Percentiles rank a stretch among this genome's conserved stretches.
These are phyloP conservation scores for Haberlea rhodopensis DNA, from an alignment of 257 asterid genomes.

Conservation along the genomic window DNA sequence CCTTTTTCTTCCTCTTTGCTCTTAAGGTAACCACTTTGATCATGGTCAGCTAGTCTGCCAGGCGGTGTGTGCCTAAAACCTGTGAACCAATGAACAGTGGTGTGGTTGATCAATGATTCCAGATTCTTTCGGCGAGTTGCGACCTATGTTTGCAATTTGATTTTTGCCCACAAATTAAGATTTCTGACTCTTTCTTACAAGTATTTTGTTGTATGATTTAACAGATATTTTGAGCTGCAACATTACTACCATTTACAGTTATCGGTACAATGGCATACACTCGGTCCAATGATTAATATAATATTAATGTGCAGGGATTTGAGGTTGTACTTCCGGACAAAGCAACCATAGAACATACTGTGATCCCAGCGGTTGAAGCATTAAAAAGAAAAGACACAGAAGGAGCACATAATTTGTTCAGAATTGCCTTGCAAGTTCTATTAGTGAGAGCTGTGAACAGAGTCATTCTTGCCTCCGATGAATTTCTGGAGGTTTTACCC, in stretches of 20 bases:
- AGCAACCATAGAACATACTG: conserved; percentile 58
- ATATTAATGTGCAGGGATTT: conserved; percentile 53
- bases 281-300: not conserved
- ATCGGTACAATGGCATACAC: not conserved
- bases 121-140: not conserved
- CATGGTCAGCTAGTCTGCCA: not conserved
- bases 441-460: conserved; percentile 63
- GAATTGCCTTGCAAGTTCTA: conserved; percentile 64
- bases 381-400: conserved; percentile 51
- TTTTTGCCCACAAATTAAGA: not conserved
- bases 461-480: conserved; percentile 69
- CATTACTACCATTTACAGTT: not conserved
- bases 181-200: not conserved
- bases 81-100: not conserved
- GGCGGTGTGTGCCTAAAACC: not conserved
- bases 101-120: not conserved
- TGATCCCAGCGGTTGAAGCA: conserved; percentile 70
- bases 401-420: conserved; percentile 71
- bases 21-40: not conserved
- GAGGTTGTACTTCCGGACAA: conserved; percentile 67
- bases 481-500: conserved; percentile 55
- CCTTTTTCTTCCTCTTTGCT: not conserved
- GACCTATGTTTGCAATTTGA: not conserved
- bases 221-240: not conserved
- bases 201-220: not conserved